Conservation (phyloP, 2,329 filamentous ascomycete genomes). For the Sarocladiaceae sp. region DNA sequence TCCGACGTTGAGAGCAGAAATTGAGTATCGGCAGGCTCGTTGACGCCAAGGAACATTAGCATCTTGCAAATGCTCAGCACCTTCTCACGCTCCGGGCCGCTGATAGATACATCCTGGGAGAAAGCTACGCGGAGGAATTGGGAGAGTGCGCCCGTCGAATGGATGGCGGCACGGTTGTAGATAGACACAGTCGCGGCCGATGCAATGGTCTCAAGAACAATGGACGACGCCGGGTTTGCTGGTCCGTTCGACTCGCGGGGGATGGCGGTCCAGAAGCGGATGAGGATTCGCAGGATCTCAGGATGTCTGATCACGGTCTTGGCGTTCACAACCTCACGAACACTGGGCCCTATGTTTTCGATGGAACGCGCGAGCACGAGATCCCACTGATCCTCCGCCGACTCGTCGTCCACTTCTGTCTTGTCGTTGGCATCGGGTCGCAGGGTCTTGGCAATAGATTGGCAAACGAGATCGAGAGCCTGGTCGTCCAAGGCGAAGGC, state of each 20-base stretch:
- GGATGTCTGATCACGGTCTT: constrained; percentile 54
- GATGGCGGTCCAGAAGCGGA: constrained; percentile 61
- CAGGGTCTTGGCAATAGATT: constrained; percentile 37
- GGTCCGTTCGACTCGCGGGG: constrained; percentile 40
- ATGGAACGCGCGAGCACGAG: constrained; percentile 31
- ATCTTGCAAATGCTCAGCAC: constrained; percentile 64
- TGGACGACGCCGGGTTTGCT: constrained; percentile 52
- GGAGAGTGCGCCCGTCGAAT: constrained; percentile 66
- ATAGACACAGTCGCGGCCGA: constrained; percentile 57
- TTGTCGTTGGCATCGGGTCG: constrained; percentile 24
- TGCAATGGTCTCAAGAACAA: constrained; percentile 61
- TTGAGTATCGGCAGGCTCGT: constrained; percentile 76
- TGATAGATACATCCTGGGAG: constrained; percentile 43
- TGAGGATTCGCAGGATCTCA: constrained; percentile 58
- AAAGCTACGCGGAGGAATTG: constrained; percentile 63
- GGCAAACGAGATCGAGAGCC: constrained; percentile 65
- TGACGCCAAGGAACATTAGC: constrained; percentile 72
- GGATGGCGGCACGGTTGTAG: constrained; percentile 67
- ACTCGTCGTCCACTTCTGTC: constrained; percentile 23
- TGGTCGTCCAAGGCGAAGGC: constrained; percentile 79
- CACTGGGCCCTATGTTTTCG: constrained; percentile 32
- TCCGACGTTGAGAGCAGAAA: constrained; percentile 58
- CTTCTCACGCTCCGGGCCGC: constrained; percentile 50
- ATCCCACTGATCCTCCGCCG: constrained; percentile 33
- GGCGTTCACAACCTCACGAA: constrained; percentile 45